A percentile compares a stretch with the other conserved stretches of the same genome.
phyloP scores from a whole-genome alignment of 495 filamentous ascomycete species.

The Physcia stellaris region DNA sequence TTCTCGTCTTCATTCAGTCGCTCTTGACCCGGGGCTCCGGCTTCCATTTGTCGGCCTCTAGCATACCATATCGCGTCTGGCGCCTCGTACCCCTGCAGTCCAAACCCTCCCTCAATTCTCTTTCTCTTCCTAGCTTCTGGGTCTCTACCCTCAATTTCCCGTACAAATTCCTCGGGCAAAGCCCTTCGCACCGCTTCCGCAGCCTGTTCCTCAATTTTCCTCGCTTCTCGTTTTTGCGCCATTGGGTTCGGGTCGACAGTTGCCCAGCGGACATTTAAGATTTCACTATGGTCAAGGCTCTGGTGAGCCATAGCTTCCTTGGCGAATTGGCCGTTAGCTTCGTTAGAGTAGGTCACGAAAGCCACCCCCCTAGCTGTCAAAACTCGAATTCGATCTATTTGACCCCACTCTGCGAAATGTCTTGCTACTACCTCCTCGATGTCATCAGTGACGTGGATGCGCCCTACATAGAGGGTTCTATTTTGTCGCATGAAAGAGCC shows the following conservation, averaged over 20 bases:
- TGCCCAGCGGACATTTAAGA: conserved; percentile 94
- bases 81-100: conserved; percentile 81
- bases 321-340: conserved; percentile 78
- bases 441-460: conserved; percentile 93
- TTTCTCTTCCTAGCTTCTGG: conserved; percentile 73
- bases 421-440: conserved; percentile 93
- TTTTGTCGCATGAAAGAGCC: conserved; percentile 86
- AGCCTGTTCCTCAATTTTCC: conserved; percentile 90
- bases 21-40: conserved; percentile 25
- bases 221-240: conserved; percentile 84
- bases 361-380: conserved; percentile 82
- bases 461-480: conserved; percentile 71
- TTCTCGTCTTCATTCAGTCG: conserved; percentile 22
- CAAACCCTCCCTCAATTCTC: conserved; percentile 82
- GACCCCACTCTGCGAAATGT: conserved; percentile 90
- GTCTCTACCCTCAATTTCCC: conserved; percentile 85
- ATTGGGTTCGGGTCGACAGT: conserved; percentile 92
- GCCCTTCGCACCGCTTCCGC: conserved; percentile 86
- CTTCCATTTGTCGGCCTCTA: conserved; percentile 35
- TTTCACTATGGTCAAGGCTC: conserved; percentile 71
- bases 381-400: conserved; percentile 78
- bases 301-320: conserved; percentile 89
- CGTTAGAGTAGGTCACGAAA: conserved; percentile 79
- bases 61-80: conserved; percentile 93
- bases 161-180: conserved; percentile 82